phyloP scores from a whole-genome alignment of 148 eudicot genomes.

The Heliosperma pusillum region DNA sequence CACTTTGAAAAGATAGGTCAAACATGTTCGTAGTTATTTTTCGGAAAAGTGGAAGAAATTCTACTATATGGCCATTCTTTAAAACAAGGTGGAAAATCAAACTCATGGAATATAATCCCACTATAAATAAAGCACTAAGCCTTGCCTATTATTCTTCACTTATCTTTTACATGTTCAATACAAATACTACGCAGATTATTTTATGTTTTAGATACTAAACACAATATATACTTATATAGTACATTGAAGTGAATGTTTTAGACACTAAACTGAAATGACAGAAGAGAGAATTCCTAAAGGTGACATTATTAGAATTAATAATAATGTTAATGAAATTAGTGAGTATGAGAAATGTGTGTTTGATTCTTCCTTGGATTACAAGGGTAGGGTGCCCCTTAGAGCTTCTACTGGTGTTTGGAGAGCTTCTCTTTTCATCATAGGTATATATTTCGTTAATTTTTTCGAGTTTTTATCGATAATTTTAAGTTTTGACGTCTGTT shows the following conservation, averaged over 20 bases:
- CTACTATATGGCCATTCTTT: not conserved
- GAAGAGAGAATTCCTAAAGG: not conserved
- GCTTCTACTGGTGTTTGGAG: conserved; percentile 73
- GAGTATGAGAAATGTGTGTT: conserved; percentile 57
- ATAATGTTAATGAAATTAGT: not conserved
- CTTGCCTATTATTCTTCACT: not conserved
- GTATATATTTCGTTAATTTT: conserved; percentile 31
- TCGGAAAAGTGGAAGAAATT: not conserved
- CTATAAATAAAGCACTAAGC: conserved; percentile 6
- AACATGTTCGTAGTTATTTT: too few relatives aligned
- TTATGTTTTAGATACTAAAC: not conserved
- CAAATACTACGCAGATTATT: too few relatives aligned
- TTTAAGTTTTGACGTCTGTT: too few relatives aligned
- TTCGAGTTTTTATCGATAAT: not conserved
- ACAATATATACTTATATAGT: not conserved
- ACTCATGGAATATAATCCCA: not conserved
- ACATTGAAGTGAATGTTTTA: not conserved
- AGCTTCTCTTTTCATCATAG: conserved; percentile 66
- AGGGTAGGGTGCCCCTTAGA: conserved; percentile 59
- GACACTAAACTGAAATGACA: not conserved
- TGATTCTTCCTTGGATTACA: conserved; percentile 64
- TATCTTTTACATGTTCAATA: not conserved
- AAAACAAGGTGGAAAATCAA: conserved; percentile 3
- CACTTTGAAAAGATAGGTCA: not conserved
- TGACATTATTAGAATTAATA: not conserved